Conservation (phyloP, 2,329 filamentous ascomycete genomes). For the Raffaelea arxii region DNA sequence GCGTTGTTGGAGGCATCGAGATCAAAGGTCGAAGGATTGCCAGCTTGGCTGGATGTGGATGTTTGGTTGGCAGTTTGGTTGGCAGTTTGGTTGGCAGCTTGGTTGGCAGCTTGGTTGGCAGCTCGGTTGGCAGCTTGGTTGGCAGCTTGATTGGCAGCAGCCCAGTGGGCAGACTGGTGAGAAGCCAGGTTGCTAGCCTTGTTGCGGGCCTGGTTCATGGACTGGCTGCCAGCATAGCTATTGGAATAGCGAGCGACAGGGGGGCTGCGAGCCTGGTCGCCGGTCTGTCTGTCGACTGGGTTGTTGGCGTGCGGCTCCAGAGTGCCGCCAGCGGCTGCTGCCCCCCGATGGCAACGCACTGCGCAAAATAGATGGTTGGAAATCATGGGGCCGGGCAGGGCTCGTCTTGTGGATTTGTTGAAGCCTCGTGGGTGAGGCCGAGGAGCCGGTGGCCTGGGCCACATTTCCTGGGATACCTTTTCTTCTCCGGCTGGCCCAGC, state of each 20-base stretch:
- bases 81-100: too few species aligned
- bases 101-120: too few species aligned
- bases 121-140: too few species aligned
- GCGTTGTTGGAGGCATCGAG: constrained; percentile 31
- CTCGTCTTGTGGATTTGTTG: too few species aligned
- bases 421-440: too few species aligned
- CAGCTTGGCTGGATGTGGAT: too few species aligned
- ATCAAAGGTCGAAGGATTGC: too few species aligned
- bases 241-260: too few species aligned
- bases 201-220: not conserved
- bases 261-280: not conserved
- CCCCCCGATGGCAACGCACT: constrained; percentile 47
- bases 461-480: constrained; percentile 77
- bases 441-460: constrained; percentile 47
- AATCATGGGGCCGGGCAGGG: constrained; percentile 30
- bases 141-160: constrained; percentile 19
- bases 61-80: too few species aligned
- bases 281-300: not conserved
- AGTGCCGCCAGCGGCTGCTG: constrained; percentile 46
- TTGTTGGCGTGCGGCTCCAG: constrained; percentile 28
- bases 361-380: constrained; percentile 50
- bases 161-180: too few species aligned
- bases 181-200: too few species aligned
- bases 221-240: not conserved
- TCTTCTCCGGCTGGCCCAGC: constrained; percentile 85